Conservation (phyloP, 2,329 filamentous ascomycete genomes). For the Pyrenophora teres region DNA sequence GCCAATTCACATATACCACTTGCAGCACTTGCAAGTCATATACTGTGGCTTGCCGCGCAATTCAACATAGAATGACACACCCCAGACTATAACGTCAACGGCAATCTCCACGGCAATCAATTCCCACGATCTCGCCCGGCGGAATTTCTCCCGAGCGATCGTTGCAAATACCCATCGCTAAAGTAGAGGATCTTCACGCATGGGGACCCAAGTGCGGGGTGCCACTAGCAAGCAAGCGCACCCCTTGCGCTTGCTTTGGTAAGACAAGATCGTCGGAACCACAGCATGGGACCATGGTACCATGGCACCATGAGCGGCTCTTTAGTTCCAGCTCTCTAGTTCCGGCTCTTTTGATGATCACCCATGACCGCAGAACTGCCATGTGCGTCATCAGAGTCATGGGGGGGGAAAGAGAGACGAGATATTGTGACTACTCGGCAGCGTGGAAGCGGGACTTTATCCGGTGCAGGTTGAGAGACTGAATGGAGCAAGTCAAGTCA, state of each 20-base stretch:
- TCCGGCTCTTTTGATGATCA: neutral
- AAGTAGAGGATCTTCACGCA: slow-evolving; percentile 3
- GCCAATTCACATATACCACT: too few relatives aligned
- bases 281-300: neutral
- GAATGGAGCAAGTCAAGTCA: too few relatives aligned
- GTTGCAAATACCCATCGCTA: slow-evolving; percentile 1
- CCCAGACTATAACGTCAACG: neutral
- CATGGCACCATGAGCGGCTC: neutral
- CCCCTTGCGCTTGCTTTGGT: neutral
- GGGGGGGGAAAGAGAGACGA: neutral
- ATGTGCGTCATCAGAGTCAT: neutral
- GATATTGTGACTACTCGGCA: too few relatives aligned
- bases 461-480: too few relatives aligned
- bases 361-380: neutral
- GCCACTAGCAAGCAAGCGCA: neutral
- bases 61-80: too few relatives aligned
- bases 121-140: neutral
- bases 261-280: neutral
- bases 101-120: slow-evolving; percentile 1
- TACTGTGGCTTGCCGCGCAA: too few relatives aligned
- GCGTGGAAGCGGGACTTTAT: too few relatives aligned
- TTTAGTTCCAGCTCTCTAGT: neutral
- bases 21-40: too few relatives aligned
- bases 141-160: slow-evolving; percentile 3
- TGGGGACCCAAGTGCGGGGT: slow-evolving; percentile 6